Percentiles rank a stretch among this genome's conserved stretches.
phyloP scores from a whole-genome alignment of 2,329 filamentous ascomycete species.

The Parastagonospora nodorum region DNA sequence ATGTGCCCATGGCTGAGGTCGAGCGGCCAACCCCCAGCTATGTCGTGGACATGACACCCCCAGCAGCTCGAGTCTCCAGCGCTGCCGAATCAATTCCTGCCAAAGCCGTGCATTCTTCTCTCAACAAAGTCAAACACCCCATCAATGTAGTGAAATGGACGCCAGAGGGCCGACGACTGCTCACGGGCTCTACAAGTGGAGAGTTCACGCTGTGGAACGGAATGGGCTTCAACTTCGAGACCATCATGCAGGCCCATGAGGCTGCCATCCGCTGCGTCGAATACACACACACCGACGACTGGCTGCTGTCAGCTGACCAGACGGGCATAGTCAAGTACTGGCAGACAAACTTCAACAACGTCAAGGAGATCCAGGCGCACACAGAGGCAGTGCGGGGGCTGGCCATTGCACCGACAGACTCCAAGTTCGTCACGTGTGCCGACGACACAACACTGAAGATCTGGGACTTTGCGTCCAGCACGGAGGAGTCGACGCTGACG shows the following conservation, averaged over 20 bases:
- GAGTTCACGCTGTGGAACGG: constrained; percentile 99
- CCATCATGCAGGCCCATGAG: constrained; percentile 97
- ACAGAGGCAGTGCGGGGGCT: constrained; percentile 88
- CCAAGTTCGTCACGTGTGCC: constrained; percentile 94
- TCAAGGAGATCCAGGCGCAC: constrained; percentile 91
- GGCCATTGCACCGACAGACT: constrained; percentile 90
- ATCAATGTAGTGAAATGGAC: constrained; percentile 98
- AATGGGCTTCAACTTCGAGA: constrained; percentile 98
- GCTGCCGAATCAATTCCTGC: constrained; percentile 88
- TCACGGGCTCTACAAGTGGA: constrained; percentile 94
- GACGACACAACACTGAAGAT: constrained; percentile 95
- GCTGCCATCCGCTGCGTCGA: constrained; percentile 79
- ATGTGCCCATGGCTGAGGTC: constrained; percentile 71
- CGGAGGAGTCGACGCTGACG: constrained; percentile 79
- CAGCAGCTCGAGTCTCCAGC: constrained; percentile 72
- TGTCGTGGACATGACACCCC: constrained; percentile 89
- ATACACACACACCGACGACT: constrained; percentile 96
- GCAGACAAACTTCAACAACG: constrained; percentile 99
- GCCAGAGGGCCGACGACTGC: constrained; percentile 85
- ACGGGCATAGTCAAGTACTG: constrained; percentile 97
- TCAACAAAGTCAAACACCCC: constrained; percentile 97
- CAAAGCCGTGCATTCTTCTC: constrained; percentile 95
- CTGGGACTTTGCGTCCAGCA: constrained; percentile 89
- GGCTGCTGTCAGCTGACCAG: constrained; percentile 94
- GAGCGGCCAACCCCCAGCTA: constrained; percentile 89